A percentile compares a stretch with the other conserved stretches of the same genome.
phyloP scores from a whole-genome alignment of 2,329 filamentous ascomycete genomes.

The Neobulgaria alba region DNA sequence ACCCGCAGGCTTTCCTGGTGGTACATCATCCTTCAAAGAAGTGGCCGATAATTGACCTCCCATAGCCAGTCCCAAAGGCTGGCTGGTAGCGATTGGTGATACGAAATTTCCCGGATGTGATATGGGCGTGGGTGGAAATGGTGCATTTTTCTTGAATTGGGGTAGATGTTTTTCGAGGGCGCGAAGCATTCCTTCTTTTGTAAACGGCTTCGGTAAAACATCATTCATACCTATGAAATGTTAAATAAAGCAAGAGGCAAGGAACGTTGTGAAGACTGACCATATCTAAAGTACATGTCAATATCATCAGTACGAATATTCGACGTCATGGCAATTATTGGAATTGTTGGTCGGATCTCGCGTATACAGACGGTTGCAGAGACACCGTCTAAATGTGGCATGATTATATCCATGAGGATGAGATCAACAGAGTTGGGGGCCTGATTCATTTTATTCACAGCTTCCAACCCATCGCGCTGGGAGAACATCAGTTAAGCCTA shows the following conservation, averaged over 20 bases:
- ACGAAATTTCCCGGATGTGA: slow-evolving; percentile 16
- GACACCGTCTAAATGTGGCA: slow-evolving; percentile 92
- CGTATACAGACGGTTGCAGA: slow-evolving; percentile 90
- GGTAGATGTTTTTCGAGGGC: slow-evolving; percentile 83
- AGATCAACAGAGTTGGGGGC: slow-evolving; percentile 46
- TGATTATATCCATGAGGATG: slow-evolving; percentile 91
- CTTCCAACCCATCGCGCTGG: slow-evolving; percentile 79
- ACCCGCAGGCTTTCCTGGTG: slow-evolving; percentile 27
- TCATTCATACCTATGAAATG: slow-evolving; percentile 77
- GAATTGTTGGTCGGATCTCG: slow-evolving; percentile 71
- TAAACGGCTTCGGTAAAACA: slow-evolving; percentile 94
- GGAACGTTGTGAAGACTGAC: slow-evolving; percentile 43
- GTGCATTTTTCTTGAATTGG: slow-evolving; percentile 63
- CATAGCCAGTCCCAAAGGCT: slow-evolving; percentile 25
- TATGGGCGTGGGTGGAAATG: slow-evolving; percentile 20
- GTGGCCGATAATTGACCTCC: slow-evolving; percentile 21
- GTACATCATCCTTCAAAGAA: slow-evolving; percentile 27
- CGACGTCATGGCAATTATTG: slow-evolving; percentile 97
- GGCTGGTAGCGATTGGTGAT: slow-evolving; percentile 12
- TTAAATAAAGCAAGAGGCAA: slow-evolving; percentile 22
- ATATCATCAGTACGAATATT: slow-evolving; percentile 97
- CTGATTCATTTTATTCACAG: slow-evolving; percentile 71
- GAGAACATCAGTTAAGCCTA: slow-evolving; percentile 17
- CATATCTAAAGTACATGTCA: slow-evolving; percentile 93
- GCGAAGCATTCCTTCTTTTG: slow-evolving; percentile 72